Percentiles rank a stretch among this genome's conserved stretches.
Conservation (phyloP, 495 filamentous ascomycete genomes). For the Baudoinia panamericana region DNA sequence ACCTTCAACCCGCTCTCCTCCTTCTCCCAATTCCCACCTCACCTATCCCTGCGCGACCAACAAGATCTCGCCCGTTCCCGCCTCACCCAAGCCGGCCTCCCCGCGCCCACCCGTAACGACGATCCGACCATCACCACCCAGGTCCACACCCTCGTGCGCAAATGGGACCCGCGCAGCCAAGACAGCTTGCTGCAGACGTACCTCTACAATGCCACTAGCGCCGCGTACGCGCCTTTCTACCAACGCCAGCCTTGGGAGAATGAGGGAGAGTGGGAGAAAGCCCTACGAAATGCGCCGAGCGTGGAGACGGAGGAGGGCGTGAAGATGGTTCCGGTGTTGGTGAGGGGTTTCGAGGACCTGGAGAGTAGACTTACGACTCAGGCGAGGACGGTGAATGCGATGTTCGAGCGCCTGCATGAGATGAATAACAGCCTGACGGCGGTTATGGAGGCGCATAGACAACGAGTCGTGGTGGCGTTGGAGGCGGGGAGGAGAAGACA, state of each 20-base stretch:
- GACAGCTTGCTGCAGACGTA: conserved; percentile 77
- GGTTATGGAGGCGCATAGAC: conserved; percentile 68
- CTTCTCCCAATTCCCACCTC: background rate
- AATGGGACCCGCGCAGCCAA: conserved; percentile 65
- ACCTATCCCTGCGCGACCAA: conserved; percentile 8
- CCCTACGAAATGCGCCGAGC: conserved; percentile 68
- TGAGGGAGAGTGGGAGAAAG: conserved; percentile 83
- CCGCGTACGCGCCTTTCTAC: conserved; percentile 68
- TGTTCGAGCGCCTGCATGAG: conserved; percentile 72
- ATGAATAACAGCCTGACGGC: conserved; percentile 76
- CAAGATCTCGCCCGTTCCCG: conserved; percentile 13
- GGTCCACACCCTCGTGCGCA: conserved; percentile 59
- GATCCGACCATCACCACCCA: conserved; percentile 80
- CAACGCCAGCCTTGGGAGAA: conserved; percentile 65
- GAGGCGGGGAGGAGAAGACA: conserved; percentile 72
- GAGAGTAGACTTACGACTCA: conserved; percentile 68
- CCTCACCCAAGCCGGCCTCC: conserved; percentile 5
- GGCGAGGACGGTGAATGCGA: conserved; percentile 53
- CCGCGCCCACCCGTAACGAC: conserved; percentile 29
- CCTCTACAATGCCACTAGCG: conserved; percentile 83
- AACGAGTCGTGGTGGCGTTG: conserved; percentile 65
- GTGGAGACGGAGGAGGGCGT: conserved; percentile 59
- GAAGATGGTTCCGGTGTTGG: conserved; percentile 49
- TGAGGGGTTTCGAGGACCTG: conserved; percentile 55
- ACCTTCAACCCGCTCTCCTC: conserved; percentile 1